These are phyloP conservation scores for Pouteria glomerata DNA, from an alignment of 148 eudicot species.

Conservation along the genomic window DNA sequence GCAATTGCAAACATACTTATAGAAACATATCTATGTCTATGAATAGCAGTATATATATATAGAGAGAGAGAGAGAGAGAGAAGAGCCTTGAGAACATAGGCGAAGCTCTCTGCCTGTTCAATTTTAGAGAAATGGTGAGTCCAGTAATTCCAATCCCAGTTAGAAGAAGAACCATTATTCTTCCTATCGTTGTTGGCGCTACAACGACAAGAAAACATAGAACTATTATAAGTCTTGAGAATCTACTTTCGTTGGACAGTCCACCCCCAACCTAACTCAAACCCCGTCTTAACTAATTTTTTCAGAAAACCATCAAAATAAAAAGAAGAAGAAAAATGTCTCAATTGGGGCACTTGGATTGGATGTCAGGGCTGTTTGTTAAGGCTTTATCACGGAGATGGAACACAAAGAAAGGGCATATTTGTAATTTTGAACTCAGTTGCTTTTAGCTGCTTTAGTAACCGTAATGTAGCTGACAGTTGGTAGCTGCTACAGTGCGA, in stretches of 20 bases:
- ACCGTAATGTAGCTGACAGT: too few species aligned
- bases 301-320: slow-evolving; percentile 6
- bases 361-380: slow-evolving; percentile 23
- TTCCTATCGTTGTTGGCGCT: background rate
- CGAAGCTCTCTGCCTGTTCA: slow-evolving; percentile 60
- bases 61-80: slow-evolving; percentile 3
- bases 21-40: background rate
- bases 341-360: slow-evolving; percentile 26
- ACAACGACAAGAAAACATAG: slow-evolving; percentile 31
- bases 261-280: background rate
- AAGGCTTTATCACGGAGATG: too few species aligned
- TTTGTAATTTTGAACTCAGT: too few species aligned
- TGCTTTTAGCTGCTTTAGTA: too few species aligned
- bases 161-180: slow-evolving; percentile 11
- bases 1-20: background rate
- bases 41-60: background rate
- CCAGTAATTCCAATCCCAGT: slow-evolving; percentile 78
- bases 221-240: slow-evolving; percentile 7
- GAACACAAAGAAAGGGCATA: too few species aligned
- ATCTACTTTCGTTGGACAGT: slow-evolving; percentile 6
- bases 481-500: too few species aligned
- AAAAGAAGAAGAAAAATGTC: slow-evolving; percentile 11
- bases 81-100: slow-evolving; percentile 59
- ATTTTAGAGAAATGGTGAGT: slow-evolving; percentile 53
- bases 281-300: slow-evolving; percentile 2